These are phyloP conservation scores for Taphrina confusa DNA, from an alignment of 1,139 yeast genomes.

Conservation along the genomic window DNA sequence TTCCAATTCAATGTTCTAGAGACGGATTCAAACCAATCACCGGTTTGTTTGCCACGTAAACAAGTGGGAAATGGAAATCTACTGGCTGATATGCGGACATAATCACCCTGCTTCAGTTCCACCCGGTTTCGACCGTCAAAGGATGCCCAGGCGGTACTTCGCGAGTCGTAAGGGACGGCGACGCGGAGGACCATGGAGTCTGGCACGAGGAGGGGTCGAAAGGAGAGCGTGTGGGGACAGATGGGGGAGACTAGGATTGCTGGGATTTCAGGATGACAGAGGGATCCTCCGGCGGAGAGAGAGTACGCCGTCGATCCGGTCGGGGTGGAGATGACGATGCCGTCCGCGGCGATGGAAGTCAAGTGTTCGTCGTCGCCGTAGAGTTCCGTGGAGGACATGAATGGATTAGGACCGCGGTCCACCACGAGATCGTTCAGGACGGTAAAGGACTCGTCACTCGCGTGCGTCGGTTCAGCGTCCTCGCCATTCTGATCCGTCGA, in stretches of 20 bases:
- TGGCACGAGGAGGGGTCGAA: conserved; percentile 79
- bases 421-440: conserved; percentile 83
- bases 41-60: conserved; percentile 50
- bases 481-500: conserved; percentile 43
- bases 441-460: conserved; percentile 50
- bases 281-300: conserved; percentile 81
- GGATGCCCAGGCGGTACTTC: conserved; percentile 76
- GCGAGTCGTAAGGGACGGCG: conserved; percentile 65
- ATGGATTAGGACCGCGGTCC: conserved; percentile 82
- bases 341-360: conserved; percentile 87
- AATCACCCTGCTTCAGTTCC: conserved; percentile 67
- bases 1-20: conserved; percentile 59
- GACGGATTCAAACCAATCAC: conserved; percentile 55
- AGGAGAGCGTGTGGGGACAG: conserved; percentile 71
- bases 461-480: conserved; percentile 38
- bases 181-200: conserved; percentile 65
- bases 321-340: conserved; percentile 80
- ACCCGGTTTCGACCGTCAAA: conserved; percentile 77
- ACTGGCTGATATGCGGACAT: conserved; percentile 69
- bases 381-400: conserved; percentile 73
- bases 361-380: conserved; percentile 72
- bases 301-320: conserved; percentile 93
- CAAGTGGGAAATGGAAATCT: conserved; percentile 76
- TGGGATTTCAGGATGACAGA: conserved; percentile 68
- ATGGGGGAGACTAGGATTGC: conserved; percentile 31